Base-by-base conservation (phyloP, 2,329 filamentous ascomycete species). In the Aspergillus cejpii region DNA sequence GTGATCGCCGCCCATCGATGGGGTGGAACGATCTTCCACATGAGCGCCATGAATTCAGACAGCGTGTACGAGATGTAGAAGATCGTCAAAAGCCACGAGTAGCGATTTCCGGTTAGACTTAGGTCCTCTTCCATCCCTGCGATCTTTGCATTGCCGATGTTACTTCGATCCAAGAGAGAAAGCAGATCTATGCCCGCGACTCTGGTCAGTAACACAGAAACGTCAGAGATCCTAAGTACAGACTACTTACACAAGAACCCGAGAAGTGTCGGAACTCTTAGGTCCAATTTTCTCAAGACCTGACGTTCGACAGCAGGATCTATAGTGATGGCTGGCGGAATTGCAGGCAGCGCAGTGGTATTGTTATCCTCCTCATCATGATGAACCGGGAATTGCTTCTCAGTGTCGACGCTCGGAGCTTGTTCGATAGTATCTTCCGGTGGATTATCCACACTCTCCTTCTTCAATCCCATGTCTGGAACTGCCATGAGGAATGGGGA, bases 101-200 rank as follows among this genome's bases (percentile, higher is more conserved):
- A 78, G 20, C 64, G 59, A n/a, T 68, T 61, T 10, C 69, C 67
- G n/a, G 59, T 55, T 14, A 80, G 63, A 7, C 70, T 44, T 12
- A 80, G 67, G 21, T 75, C 73, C 36, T 71, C 59, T 41, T 66
- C 50, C 74, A 79, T 77, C 28, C 75, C 76, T 1, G 75, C 74
- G 36, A 76, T 75, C 49, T 69, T 66, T 1, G 76, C 76, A 67
- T 78, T 78, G 54, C 43, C 31, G 41, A 76, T 72, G 48, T 78
- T 78, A 24, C 69, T 72, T 38, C 74, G 65, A 52, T 77, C 74
- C 12, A 76, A 60, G 44, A 74, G 72, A 5, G 70, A 62, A 11
- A 75, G 60, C 4, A 74, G 57, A 56, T 73, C 71, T 74, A 42
- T 26, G n/a, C 28, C 17, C 31, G 11, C 11, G 14, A 11, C 17